Evolutionary conservation across 2,329 filamentous ascomycete species (phyloP).

Genomic region (Beauveria rudraprayagi): DNA sequence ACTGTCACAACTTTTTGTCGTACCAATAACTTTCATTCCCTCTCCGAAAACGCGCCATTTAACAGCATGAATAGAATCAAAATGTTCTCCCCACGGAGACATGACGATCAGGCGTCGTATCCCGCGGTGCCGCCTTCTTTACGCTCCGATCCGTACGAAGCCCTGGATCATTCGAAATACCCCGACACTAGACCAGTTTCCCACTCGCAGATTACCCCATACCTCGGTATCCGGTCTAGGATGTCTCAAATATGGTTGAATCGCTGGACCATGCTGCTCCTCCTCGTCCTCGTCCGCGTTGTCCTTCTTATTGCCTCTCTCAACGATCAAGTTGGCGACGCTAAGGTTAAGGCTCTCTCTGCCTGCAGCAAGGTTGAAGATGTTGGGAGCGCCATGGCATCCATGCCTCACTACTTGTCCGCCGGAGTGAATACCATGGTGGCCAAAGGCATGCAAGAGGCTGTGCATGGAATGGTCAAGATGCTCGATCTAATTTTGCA

Average conservation of each 20-base stretch:
- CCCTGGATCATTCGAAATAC: conserved; percentile 24
- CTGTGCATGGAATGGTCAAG: conserved; percentile 70
- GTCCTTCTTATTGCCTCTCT: conserved; percentile 68
- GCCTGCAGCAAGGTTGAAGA: conserved; percentile 90
- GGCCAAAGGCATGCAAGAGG: conserved; percentile 69
- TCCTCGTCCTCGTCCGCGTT: conserved; percentile 76
- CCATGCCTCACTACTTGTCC: conserved; percentile 94
- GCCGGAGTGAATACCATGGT: conserved; percentile 81
- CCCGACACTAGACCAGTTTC: conserved; percentile 40
- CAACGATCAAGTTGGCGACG: conserved; percentile 64
- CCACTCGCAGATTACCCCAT: conserved; percentile 71
- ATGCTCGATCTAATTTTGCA: conserved; percentile 73
- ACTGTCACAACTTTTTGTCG: not conserved
- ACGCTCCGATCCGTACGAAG: conserved; percentile 29
- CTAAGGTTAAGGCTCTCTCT: conserved; percentile 72
- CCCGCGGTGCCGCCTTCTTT: conserved; percentile 32
- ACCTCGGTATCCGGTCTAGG: conserved; percentile 80
- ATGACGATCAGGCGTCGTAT: conserved; percentile 23
- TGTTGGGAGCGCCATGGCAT: conserved; percentile 89
- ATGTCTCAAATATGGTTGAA: conserved; percentile 97
- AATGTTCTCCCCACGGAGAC: conserved; percentile 31
- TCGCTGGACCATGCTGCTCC: conserved; percentile 84
- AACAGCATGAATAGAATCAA: conserved; percentile 24
- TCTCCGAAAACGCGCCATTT: conserved; percentile 4
- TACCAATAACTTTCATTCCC: not conserved